Percentiles rank a stretch among this genome's conserved stretches.
Conservation (phyloP, 495 filamentous ascomycete species). For the Tuber magnatum region DNA sequence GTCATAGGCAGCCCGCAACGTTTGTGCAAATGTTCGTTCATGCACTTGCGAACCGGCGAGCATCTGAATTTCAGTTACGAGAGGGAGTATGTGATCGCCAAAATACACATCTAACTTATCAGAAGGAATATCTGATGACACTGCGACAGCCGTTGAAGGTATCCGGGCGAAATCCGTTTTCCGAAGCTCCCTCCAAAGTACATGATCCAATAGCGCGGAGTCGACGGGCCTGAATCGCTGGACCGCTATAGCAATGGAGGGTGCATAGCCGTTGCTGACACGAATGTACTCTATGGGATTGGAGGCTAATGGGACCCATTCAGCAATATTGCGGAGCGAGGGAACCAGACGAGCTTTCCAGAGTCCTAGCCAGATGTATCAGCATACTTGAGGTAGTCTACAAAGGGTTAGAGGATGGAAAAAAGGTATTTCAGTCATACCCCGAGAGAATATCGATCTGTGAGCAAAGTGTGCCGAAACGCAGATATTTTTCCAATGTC, state of each 20-base stretch:
- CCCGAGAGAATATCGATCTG: constrained; percentile 38
- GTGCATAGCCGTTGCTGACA: constrained; percentile 37
- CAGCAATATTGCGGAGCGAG: constrained; percentile 30
- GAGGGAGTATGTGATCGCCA: constrained; percentile 27
- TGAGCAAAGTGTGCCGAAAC: constrained; percentile 38
- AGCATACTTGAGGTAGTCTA: not conserved
- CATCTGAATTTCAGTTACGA: constrained; percentile 24
- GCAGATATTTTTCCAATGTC: constrained; percentile 39
- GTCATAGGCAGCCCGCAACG: constrained; percentile 20
- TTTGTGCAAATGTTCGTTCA: constrained; percentile 29
- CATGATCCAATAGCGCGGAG: constrained; percentile 31
- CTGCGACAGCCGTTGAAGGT: constrained; percentile 33
- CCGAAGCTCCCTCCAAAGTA: constrained; percentile 35
- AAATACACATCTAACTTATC: constrained; percentile 30
- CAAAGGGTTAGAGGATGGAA: constrained; percentile 6
- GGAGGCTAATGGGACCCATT: constrained; percentile 24
- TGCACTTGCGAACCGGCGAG: constrained; percentile 16
- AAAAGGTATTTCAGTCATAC: constrained; percentile 7
- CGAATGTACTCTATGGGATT: constrained; percentile 25
- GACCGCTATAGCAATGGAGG: constrained; percentile 22
- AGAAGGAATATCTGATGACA: constrained; percentile 26
- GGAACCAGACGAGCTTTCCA: constrained; percentile 27
- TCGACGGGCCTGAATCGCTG: constrained; percentile 32
- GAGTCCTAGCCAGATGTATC: constrained; percentile 14
- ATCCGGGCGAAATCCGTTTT: constrained; percentile 33